Base-by-base conservation (phyloP, 805 yeast genomes). In the Saccharomyces jurei region DNA sequence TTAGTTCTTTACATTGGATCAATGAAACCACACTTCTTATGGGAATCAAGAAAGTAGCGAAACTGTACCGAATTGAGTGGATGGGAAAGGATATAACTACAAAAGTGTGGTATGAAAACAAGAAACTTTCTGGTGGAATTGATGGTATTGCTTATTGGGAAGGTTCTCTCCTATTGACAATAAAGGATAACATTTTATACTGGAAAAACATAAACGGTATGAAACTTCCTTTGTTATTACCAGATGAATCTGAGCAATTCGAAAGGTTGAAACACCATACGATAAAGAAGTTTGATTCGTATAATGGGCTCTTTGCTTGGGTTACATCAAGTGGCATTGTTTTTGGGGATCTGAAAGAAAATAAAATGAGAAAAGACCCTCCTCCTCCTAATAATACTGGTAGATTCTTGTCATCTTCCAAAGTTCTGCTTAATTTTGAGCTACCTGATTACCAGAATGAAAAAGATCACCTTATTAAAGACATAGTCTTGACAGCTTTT, bases 401-500 rank as follows among this genome's bases (percentile, higher is more conserved):
- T 8, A 54, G 69, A 59, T 65, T 72, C 49, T 52, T 71, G 58
- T 56, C 67, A 52, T 58, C 69, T 60, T 70, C 76, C 1, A 77
- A 73, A 49, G 67, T 78, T 22, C 52, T 78, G 36, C 63, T 77
- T 11, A 70, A 68, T 30, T 62, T 71, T 36, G 79, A 77, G 60
- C 59, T 77, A 6, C 75, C 79, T 1, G 66, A 66, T 9, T 63
- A 70, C 0, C 54, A 59, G 1, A 36, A 36, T 17, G 44, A 36
- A 6, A 36, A 36, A 8, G 44, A 36, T 9, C 70, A 67, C 32
- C 62, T 61, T n/a, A 65, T 76, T 28, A 66, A 69, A 47, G 73
- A 78, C 8, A 61, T 82, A 2, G 56, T 77, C 1, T 60, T 85
- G 28, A 77, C 87, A 0, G 74, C 77, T 50, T 85, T 77, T 58